Base-by-base conservation (phyloP, 2,329 filamentous ascomycete genomes). In the Colletotrichum chrysophilum region DNA sequence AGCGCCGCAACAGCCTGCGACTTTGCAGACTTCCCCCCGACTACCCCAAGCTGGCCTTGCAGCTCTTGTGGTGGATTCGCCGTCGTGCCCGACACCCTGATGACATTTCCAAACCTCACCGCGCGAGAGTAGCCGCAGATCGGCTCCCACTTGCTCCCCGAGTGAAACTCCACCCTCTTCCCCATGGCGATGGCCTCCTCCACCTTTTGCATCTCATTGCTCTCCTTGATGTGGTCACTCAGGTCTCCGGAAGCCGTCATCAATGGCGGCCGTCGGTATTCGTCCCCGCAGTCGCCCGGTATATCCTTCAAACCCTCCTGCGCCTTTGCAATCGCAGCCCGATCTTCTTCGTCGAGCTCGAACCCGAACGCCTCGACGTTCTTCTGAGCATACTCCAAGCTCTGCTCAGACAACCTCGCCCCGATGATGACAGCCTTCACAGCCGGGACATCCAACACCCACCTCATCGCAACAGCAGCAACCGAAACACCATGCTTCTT, bases 401-500 rank as follows among this genome's bases (percentile, higher is more conserved):
- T 72, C 24, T 64, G 68, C 21, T 12, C 9, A 3, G 61, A 55
- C 12, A 75, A 5, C 14, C 72, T 8, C 52, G 62, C 52, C 9
- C 72, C 88, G 7, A 90, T 84, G 30, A 90, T 88, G 2, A 89
- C 87, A 1, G 88, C 88, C 10, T 86, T 87, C 0, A 90, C 88
- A 62, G 83, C 85, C 2, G 85, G 83, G 55, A 88, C 83, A 71
- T 90, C 88, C 9, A 90, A 79, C 1, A 90, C 87, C 85, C 87
- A 90, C 76, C 88, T 81, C n/a, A 84, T 86, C 3, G 88, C 88
- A 5, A 89, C 87, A n/a, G 86, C 86, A 2, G 87, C 85, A 26
- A 89, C 82, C 1, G 82, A 81, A 0, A 88, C 85, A 0, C 77
- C 69, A 70, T 89, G 83, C 61, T 86, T 87, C n/a, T 70, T 74